Evolutionary conservation across 2,329 filamentous ascomycete genomes (phyloP).

Genomic region (Epichloe gansuensis): DNA sequence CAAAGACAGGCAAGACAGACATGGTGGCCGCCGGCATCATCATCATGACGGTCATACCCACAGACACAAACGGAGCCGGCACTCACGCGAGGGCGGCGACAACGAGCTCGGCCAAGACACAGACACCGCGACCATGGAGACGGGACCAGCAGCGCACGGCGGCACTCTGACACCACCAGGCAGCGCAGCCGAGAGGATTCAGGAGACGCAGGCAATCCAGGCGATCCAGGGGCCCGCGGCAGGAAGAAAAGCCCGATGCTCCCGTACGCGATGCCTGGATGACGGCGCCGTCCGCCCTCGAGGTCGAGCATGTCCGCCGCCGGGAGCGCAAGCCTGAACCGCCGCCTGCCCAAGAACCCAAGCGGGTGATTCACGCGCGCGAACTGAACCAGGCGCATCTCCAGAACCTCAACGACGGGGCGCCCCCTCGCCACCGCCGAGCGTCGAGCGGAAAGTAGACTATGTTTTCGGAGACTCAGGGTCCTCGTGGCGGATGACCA

Average conservation of each 20-base stretch:
- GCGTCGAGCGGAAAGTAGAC: conserved; percentile 45
- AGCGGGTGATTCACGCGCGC: conserved; percentile 61
- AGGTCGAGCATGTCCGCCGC: conserved; percentile 71
- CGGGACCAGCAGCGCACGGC: conserved; percentile 36
- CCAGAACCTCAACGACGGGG: conserved; percentile 45
- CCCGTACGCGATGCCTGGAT: conserved; percentile 83
- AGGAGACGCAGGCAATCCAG: no score
- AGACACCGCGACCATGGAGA: conserved; percentile 19
- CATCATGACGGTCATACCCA: conserved; percentile 29
- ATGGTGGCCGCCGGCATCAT: conserved; percentile 20
- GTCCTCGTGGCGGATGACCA: conserved; percentile 93
- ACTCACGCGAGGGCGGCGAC: conserved; percentile 35
- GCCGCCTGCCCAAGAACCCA: conserved; percentile 44
- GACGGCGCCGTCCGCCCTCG: conserved; percentile 70
- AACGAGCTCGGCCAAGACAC: conserved; percentile 30
- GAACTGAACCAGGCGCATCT: conserved; percentile 58
- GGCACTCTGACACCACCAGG: conserved; percentile 30
- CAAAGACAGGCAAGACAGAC: conserved; percentile 16
- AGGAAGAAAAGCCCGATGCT: conserved; percentile 13
- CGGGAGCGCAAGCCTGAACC: conserved; percentile 40
- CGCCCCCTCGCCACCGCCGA: conserved; percentile 5
- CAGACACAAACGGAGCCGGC: conserved; percentile 48
- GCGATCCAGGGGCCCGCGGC: not conserved
- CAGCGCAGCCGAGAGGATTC: conserved; percentile 14
- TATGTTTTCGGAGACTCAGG: conserved; percentile 87